Base-by-base conservation (phyloP, 768 basidiomycete genomes). In the Boletus fagicola region DNA sequence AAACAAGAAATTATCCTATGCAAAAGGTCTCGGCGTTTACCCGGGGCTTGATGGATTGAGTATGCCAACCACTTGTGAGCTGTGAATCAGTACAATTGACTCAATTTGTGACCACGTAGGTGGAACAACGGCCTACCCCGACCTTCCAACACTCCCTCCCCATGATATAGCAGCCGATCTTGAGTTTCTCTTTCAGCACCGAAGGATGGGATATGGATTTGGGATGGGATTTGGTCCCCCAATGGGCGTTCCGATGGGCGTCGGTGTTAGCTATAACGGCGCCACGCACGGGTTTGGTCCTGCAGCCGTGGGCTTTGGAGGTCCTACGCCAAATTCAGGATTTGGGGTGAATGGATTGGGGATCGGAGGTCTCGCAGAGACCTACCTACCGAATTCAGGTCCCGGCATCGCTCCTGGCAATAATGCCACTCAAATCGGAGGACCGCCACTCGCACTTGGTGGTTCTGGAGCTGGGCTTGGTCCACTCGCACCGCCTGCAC, bases 111-210 rank as follows among this genome's bases (percentile, higher is more conserved):
- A 20, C 26, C 6, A 78, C 55, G 78, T 79, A 49, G 81, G 80
- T 66, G 76, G 83, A 28, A 63, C 35, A 72, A 67, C 60, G 15
- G 55, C 67, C 24, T 73, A 74, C 42, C 69, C 72, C 10, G 73
- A 72, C 50, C 66, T 72, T 26, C 52, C 62, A n/a, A 66, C 79
- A 0, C 77, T 86, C 18, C 71, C 80, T 10, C 64, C 78, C 0
- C 67, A 68, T 30, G 85, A 86, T 38, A 76, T 85, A 33, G 68
- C 75, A 28, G 69, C 69, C 43, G 85, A 87, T 63, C 74, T 86
- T 30, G 83, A 85, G 2, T 80, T 76, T 59, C 74, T 87, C 24
- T 75, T 77, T 56, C 80, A 80, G 51, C 75, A 81, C 45, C 65
- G 70, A 54, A 62, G 64, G 30, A 61, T 70, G 54, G 68, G 62